Percentiles rank a stretch among this genome's conserved stretches.
phyloP scores from a whole-genome alignment of 208 protist genomes.

The Leishmania turanica region DNA sequence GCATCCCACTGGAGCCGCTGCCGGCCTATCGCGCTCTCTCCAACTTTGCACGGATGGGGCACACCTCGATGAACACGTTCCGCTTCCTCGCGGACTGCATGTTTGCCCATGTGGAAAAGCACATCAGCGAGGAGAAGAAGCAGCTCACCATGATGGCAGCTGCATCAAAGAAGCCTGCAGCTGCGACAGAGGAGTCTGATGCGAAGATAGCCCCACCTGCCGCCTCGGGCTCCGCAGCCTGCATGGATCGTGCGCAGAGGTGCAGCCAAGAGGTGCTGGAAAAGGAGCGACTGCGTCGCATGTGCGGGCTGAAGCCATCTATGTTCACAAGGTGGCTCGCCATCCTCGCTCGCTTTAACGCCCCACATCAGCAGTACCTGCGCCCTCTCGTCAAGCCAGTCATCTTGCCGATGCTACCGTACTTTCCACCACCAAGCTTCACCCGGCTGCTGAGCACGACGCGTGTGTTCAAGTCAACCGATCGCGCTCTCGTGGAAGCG shows the following conservation, averaged over 20 bases:
- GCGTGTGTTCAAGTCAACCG: conserved; percentile 44
- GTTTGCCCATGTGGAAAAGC: conserved; percentile 43
- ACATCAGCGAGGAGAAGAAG: conserved; percentile 40
- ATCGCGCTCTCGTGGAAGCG: conserved; percentile 59
- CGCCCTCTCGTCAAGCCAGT: conserved; percentile 54
- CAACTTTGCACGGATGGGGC: conserved; percentile 69
- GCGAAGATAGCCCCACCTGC: neutral
- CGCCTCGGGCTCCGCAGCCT: neutral
- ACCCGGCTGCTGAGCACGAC: conserved; percentile 66
- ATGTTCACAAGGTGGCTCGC: conserved; percentile 74
- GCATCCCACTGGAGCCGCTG: conserved; percentile 47
- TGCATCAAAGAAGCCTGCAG: neutral
- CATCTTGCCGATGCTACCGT: conserved; percentile 55
- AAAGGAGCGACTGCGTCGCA: conserved; percentile 39
- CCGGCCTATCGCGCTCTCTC: conserved; percentile 65
- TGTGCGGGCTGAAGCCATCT: conserved; percentile 53
- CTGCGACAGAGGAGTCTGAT: conserved; percentile 3
- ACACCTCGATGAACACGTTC: conserved; percentile 73
- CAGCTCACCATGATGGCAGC: neutral
- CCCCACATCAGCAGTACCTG: conserved; percentile 83
- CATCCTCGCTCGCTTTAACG: conserved; percentile 56
- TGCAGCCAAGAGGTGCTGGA: conserved; percentile 19
- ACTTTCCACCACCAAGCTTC: conserved; percentile 71
- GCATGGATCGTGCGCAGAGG: neutral
- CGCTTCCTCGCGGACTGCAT: conserved; percentile 79